phyloP scores from a whole-genome alignment of 441 rosid genomes.

The Bruguiera hainesii region DNA sequence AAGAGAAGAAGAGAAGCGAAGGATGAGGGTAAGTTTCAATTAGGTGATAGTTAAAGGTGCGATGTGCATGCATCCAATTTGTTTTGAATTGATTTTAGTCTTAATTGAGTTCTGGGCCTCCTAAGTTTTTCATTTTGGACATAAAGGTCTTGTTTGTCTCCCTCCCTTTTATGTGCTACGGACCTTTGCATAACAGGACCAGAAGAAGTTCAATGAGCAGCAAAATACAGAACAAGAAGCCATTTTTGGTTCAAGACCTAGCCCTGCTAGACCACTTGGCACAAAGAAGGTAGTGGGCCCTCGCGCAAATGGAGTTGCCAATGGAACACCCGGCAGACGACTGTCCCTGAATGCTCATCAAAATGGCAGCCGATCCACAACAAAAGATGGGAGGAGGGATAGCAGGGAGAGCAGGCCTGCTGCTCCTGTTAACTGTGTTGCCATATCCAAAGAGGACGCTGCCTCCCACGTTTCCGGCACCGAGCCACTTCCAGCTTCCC shows the following conservation, averaged over 20 bases:
- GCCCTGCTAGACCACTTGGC: slow-evolving; percentile 76
- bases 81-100: neutral
- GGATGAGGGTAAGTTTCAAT: slow-evolving; percentile 52
- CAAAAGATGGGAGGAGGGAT: slow-evolving; percentile 78
- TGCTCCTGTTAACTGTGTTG: slow-evolving; percentile 69
- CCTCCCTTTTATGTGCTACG: neutral
- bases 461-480: slow-evolving; percentile 70
- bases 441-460: slow-evolving; percentile 78
- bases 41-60: neutral
- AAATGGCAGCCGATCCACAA: slow-evolving; percentile 62
- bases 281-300: slow-evolving; percentile 66
- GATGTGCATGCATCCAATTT: neutral
- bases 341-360: slow-evolving; percentile 71
- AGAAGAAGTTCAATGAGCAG: slow-evolving; percentile 84
- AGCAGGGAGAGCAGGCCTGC: slow-evolving; percentile 45
- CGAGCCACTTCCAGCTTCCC: slow-evolving; percentile 59
- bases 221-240: slow-evolving; percentile 79
- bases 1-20: slow-evolving; percentile 88
- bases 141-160: neutral
- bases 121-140: neutral
- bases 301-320: slow-evolving; percentile 64
- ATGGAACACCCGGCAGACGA: slow-evolving; percentile 80
- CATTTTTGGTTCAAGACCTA: slow-evolving; percentile 63
- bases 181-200: slow-evolving; percentile 47
- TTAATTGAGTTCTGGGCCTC: neutral